Percentiles rank a stretch among this genome's conserved stretches.
phyloP scores from a whole-genome alignment of 805 yeast species.

The Lipomyces sp. region DNA sequence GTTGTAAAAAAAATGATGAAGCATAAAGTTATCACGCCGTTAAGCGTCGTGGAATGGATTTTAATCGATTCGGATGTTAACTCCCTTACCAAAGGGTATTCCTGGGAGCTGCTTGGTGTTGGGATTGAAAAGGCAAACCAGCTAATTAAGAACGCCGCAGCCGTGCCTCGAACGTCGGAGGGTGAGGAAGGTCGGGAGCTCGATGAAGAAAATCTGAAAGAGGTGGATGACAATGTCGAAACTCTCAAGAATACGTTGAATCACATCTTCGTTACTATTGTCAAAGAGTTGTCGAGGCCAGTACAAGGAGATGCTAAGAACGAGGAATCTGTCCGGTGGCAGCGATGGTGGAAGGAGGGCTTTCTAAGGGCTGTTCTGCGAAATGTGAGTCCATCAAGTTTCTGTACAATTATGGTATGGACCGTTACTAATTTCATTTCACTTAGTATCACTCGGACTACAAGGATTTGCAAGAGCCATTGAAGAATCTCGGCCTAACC shows the following conservation, averaged over 20 bases:
- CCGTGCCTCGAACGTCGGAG: slow-evolving; percentile 46
- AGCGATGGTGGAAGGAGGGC: slow-evolving; percentile 36
- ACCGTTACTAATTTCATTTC: not conserved
- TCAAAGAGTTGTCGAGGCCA: slow-evolving; percentile 30
- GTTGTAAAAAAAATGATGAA: slow-evolving; percentile 59
- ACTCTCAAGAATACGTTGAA: slow-evolving; percentile 9
- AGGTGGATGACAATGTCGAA: slow-evolving; percentile 7
- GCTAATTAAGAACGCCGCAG: slow-evolving; percentile 36
- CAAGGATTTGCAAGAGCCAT: slow-evolving; percentile 24
- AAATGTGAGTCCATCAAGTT: slow-evolving; percentile 4
- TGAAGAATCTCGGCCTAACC: slow-evolving; percentile 32
- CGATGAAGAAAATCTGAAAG: slow-evolving; percentile 7
- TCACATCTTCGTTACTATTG: slow-evolving; percentile 25
- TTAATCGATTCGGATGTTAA: slow-evolving; percentile 45
- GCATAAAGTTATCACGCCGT: slow-evolving; percentile 51
- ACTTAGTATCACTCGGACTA: slow-evolving; percentile 27
- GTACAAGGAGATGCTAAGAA: slow-evolving; percentile 10
- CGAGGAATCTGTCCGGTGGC: slow-evolving; percentile 33
- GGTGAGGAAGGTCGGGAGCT: slow-evolving; percentile 47
- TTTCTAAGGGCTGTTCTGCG: slow-evolving; percentile 32
- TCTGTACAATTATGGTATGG: not conserved
- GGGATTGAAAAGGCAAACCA: slow-evolving; percentile 34
- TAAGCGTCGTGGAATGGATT: slow-evolving; percentile 52
- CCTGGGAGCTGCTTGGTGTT: slow-evolving; percentile 35
- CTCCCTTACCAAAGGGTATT: slow-evolving; percentile 22